Percentiles rank a stretch among this genome's conserved stretches.
Evolutionary conservation across 305 asterid genomes (phyloP).

Genomic region (Ruellia speciosa): DNA sequence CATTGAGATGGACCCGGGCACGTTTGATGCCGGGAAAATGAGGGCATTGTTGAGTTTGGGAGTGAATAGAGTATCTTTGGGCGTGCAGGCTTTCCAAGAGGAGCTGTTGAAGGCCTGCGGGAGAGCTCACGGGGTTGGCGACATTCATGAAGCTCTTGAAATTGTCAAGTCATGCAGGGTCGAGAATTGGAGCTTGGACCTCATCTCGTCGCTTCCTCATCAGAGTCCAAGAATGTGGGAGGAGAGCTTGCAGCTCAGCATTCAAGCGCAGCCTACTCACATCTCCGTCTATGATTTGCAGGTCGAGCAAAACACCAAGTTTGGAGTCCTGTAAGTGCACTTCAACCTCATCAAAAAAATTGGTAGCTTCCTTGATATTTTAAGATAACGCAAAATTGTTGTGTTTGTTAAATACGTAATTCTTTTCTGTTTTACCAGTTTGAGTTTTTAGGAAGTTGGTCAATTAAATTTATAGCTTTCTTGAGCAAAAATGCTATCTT

Average conservation of each 20-base stretch:
- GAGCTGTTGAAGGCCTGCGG: slow-evolving; percentile 82
- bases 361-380: not conserved
- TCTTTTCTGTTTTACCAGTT: too few relatives aligned
- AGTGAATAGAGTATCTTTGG: slow-evolving; percentile 81
- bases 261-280: slow-evolving; percentile 60
- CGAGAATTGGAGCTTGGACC: slow-evolving; percentile 81
- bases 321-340: slow-evolving; percentile 57
- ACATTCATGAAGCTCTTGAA: slow-evolving; percentile 67
- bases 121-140: slow-evolving; percentile 73
- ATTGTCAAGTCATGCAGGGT: slow-evolving; percentile 52
- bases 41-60: slow-evolving; percentile 55
- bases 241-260: slow-evolving; percentile 60
- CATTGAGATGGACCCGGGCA: slow-evolving; percentile 97
- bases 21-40: slow-evolving; percentile 51
- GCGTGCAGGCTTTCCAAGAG: slow-evolving; percentile 84
- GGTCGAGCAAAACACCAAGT: slow-evolving; percentile 76
- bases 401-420: too few relatives aligned
- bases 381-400: too few relatives aligned
- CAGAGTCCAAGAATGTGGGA: slow-evolving; percentile 81
- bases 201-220: slow-evolving; percentile 82
- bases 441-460: too few relatives aligned
- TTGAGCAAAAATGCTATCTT: too few relatives aligned
- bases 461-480: too few relatives aligned
- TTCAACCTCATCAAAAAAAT: not conserved
- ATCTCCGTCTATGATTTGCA: slow-evolving; percentile 91